Evolutionary conservation across 169 alveolate genomes (phyloP), one percentile per base, ranked within the genome.

Genomic region (Amoebophrya sp.): DNA sequence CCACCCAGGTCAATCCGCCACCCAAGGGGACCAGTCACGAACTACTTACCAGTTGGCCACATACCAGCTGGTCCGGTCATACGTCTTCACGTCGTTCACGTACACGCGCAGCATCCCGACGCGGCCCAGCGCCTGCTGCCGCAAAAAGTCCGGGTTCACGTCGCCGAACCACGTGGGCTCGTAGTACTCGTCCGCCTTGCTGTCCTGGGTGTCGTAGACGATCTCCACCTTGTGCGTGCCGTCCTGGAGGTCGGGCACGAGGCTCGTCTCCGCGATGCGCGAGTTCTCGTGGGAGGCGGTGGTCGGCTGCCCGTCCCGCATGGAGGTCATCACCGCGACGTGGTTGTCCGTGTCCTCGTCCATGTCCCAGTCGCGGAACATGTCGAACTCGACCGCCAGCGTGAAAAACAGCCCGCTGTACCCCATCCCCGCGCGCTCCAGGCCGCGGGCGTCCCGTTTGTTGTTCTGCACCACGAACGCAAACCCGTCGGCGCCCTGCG

Each of bases 31-130:
- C n/a, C n/a, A n/a, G n/a, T n/a, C n/a, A n/a, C n/a, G n/a, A n/a
- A n/a, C 93, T 88, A 26, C 89, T 91, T 2, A 91, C 93, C 29
- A 91, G 92, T 50, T 91, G 89, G 92, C 89, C 89, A 90, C 89
- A 89, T 38, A 89, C 89, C 38, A 92, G 89, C 34, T 89, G 18
- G 23, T 91, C 93, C n/a, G n/a, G n/a, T n/a, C n/a, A n/a, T n/a
- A n/a, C n/a, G 18, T 90, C 91, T 90, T 92, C 94, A 29, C 88
- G n/a, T 88, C 93, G 88, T 45, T 58, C 89, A 89, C 50, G 23
- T 89, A 41, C 18, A 31, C 78, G 31, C 48, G 41, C 20, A 39
- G 88, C 15, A 87, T 7, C 31, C 41, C 88, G 78, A 41, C 88
- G 16, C 29, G 88, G 41, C 39, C 89, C 39, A 42, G 42, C 38